phyloP scores from a whole-genome alignment of 163 green algal species.

The Chlorella variabilis region DNA sequence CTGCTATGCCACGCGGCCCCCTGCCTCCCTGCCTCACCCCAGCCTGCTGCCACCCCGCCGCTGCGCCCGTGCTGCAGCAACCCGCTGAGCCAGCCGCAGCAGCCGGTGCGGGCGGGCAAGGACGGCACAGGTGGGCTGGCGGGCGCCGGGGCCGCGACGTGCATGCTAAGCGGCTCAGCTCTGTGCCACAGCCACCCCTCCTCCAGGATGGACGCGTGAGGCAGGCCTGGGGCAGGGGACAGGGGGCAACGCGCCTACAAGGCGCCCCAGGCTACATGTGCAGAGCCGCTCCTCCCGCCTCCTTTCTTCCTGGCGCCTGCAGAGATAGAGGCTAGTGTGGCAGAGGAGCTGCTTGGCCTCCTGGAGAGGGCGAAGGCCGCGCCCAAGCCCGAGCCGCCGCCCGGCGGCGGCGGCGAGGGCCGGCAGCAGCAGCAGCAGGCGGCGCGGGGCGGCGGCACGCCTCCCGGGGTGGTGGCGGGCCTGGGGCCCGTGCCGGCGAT shows the following conservation, averaged over 20 bases:
- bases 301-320: not conserved
- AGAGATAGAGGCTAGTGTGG: slow-evolving; percentile 12
- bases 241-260: too few species aligned
- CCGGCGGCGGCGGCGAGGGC: not conserved
- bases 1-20: too few species aligned
- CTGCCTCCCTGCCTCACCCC: too few species aligned
- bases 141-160: not conserved
- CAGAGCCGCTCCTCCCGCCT: not conserved
- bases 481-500: not conserved
- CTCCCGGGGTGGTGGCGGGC: not conserved
- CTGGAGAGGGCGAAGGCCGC: not conserved
- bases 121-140: slow-evolving; percentile 21
- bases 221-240: too few species aligned
- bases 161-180: not conserved
- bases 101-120: slow-evolving; percentile 24
- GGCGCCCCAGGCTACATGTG: too few species aligned
- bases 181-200: not conserved
- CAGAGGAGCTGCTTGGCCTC: slow-evolving; percentile 15
- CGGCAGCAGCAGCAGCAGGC: not conserved
- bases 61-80: too few species aligned
- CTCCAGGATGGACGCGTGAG: too few species aligned
- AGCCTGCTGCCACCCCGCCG: too few species aligned
- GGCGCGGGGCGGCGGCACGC: not conserved
- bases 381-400: not conserved
- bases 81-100: slow-evolving; percentile 8